These are phyloP conservation scores for Colletotrichum simmondsii DNA, from an alignment of 2,329 filamentous ascomycete species.

Conservation along the genomic window DNA sequence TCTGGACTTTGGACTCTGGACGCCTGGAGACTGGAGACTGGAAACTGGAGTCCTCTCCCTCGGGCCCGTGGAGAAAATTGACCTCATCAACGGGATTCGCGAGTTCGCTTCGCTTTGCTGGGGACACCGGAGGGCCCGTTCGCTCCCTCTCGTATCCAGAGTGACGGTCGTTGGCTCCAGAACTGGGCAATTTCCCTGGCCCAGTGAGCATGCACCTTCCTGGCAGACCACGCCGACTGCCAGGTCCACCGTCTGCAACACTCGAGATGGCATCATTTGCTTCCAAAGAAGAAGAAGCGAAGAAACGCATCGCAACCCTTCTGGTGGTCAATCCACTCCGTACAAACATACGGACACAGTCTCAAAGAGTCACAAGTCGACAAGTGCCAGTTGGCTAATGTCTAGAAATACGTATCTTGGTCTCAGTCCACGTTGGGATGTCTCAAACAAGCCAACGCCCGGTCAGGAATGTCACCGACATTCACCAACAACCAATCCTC, in stretches of 20 bases:
- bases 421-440: neutral
- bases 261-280: conserved; percentile 6
- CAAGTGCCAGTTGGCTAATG: neutral
- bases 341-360: neutral
- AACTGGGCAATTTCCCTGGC: conserved; percentile 16
- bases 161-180: conserved; percentile 20
- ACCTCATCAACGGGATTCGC: conserved; percentile 18
- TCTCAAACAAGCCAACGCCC: neutral
- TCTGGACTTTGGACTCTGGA: neutral
- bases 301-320: neutral
- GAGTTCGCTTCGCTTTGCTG: conserved; percentile 10
- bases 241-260: neutral
- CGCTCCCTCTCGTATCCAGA: conserved; percentile 29
- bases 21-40: no score
- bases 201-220: conserved; percentile 16
- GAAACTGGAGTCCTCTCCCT: neutral
- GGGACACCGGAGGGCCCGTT: conserved; percentile 15
- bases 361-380: neutral
- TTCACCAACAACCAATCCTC: neutral
- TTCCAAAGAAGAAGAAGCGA: neutral
- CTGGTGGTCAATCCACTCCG: neutral
- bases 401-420: neutral
- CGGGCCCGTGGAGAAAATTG: neutral
- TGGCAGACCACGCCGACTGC: conserved; percentile 17
- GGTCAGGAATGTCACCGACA: conserved; percentile 13